Base-by-base conservation (phyloP, 179 eudicot genomes). In the Beta lomatogona region DNA sequence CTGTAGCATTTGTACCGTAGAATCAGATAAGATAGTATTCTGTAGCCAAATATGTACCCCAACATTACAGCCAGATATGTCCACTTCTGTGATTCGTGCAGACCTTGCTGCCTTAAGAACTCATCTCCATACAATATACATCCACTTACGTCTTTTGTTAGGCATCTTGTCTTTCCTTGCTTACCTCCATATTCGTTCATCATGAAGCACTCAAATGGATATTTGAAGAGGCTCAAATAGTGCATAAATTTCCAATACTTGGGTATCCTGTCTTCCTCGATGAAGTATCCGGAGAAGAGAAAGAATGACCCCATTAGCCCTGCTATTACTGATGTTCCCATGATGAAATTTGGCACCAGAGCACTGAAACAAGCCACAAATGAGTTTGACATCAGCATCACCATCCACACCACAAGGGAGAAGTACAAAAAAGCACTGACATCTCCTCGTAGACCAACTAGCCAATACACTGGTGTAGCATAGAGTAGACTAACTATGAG, bases 301-400 rank as follows among this genome's bases (percentile, higher is more conserved):
- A 94, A 94, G 78, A 94, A 94, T 4, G 94, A 91, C 7, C 97
- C 96, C 97, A 94, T 92, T 60, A 90, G 70, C 74, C 98, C 98
- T 8, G 97, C 88, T 19, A 93, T 93, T 31, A 94, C 86, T 9
- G 95, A 93, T 52, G 91, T 90, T 60, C 98, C 98, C 93, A 92
- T 89, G 88, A 94, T 94, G 88, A 94, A 94, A 71, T 90, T 91
- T 3, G 98, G 98, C 63, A 91, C 98, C 52, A 93, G 83, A n/a
- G 95, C 91, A 57, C 98, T 94, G 82, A 90, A 94, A 82, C 91
- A 90, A 8, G 97, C 94, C n/a, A 93, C 93, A 84, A 94, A 94
- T 0, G 98, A 94, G 71, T 93, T 94, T 19, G 97, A 91, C 94
- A 91, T 88, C 78, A 91, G 73, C 11, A 94, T 83, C 65, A 94